Evolutionary conservation across 495 filamentous ascomycete species (phyloP).

Genomic region (Penicillium tannophilum): DNA sequence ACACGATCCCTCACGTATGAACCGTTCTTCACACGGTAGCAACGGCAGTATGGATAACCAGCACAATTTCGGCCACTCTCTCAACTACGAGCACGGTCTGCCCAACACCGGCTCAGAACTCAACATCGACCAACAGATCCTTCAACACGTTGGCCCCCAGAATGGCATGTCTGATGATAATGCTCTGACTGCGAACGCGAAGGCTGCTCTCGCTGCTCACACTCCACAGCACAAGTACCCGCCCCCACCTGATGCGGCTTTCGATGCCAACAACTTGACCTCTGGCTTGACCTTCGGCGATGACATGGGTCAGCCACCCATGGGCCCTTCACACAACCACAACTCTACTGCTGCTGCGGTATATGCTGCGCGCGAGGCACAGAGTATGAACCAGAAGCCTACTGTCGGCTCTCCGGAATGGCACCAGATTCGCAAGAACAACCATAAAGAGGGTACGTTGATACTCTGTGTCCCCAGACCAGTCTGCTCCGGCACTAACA

Average conservation of each 20-base stretch:
- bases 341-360: conserved; percentile 53
- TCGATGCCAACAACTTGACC: conserved; percentile 45
- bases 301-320: conserved; percentile 45
- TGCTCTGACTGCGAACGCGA: conserved; percentile 49
- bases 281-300: conserved; percentile 47
- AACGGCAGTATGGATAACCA: conserved; percentile 50
- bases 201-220: conserved; percentile 50
- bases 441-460: conserved; percentile 92
- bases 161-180: conserved; percentile 52
- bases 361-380: conserved; percentile 48
- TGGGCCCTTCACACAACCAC: conserved; percentile 42
- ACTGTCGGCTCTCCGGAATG: conserved; percentile 95
- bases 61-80: conserved; percentile 43
- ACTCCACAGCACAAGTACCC: conserved; percentile 49
- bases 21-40: conserved; percentile 48
- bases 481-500: conserved; percentile 8
- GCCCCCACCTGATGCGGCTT: conserved; percentile 42
- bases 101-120: conserved; percentile 40
- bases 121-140: conserved; percentile 52
- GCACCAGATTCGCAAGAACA: conserved; percentile 96
- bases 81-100: conserved; percentile 46
- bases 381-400: conserved; percentile 66
- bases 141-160: conserved; percentile 51
- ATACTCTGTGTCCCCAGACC: background rate
- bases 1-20: conserved; percentile 45